phyloP scores from a whole-genome alignment of 129 eudicot species.

The Pulicaria dysenterica region DNA sequence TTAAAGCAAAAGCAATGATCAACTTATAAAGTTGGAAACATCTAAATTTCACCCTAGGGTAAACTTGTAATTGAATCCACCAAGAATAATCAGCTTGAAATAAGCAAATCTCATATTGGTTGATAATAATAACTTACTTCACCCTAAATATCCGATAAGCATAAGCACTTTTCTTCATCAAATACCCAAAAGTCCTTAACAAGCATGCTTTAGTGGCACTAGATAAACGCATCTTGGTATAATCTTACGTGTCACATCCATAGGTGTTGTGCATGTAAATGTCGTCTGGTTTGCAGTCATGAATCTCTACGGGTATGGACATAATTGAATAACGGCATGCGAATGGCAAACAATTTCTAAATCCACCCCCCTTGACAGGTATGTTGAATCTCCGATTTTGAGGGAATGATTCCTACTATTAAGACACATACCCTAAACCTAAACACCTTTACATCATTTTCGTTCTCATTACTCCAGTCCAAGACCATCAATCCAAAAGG shows the following conservation, averaged over 20 bases:
- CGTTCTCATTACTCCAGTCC: not conserved
- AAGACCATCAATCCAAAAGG: not conserved
- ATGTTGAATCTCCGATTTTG: not conserved
- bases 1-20: not conserved
- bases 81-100: not conserved
- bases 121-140: not conserved
- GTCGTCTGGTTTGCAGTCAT: not conserved
- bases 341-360: not conserved
- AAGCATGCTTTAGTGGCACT: not conserved
- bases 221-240: not conserved
- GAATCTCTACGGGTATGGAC: not conserved
- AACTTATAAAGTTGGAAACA: not conserved
- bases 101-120: not conserved
- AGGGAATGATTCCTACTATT: not conserved
- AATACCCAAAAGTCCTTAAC: not conserved
- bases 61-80: not conserved
- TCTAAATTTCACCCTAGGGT: not conserved
- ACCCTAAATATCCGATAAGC: not conserved
- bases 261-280: not conserved
- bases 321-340: not conserved
- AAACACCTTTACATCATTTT: not conserved
- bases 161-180: not conserved
- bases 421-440: not conserved
- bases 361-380: not conserved
- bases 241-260: not conserved